Conservation (phyloP, 805 yeast genomes). For the Sugiyamaella marilandica region DNA sequence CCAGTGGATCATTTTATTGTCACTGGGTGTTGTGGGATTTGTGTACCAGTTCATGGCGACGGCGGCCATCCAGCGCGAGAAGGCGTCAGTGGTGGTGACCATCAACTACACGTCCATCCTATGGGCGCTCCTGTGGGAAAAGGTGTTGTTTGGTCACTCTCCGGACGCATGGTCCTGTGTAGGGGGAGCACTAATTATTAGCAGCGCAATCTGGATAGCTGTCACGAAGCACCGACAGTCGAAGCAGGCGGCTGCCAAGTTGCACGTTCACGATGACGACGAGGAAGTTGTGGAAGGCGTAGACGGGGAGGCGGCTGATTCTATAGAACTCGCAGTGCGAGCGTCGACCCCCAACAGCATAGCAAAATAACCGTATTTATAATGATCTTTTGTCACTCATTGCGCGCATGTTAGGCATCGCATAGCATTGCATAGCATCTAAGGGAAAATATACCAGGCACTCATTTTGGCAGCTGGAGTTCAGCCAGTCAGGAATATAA, state of each 20-base stretch:
- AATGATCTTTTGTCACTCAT: no score
- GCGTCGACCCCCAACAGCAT: no score
- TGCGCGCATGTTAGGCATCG: no score
- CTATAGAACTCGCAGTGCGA: neutral
- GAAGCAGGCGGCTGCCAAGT: neutral
- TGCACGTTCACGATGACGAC: neutral
- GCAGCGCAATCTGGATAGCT: conserved; percentile 54
- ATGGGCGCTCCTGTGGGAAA: conserved; percentile 74
- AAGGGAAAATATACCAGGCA: no score
- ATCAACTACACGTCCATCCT: conserved; percentile 73
- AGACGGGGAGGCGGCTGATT: neutral
- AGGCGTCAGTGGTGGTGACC: conserved; percentile 70
- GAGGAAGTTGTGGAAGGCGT: neutral
- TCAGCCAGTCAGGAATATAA: no score
- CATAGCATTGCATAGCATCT: no score
- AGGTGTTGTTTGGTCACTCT: conserved; percentile 61
- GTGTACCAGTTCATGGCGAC: conserved; percentile 74
- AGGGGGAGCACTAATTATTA: conserved; percentile 66
- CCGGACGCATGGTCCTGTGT: conserved; percentile 65
- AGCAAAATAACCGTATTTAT: no score
- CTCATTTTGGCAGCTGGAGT: no score
- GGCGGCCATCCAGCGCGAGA: conserved; percentile 76
- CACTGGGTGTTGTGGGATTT: conserved; percentile 75
- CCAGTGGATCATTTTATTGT: conserved; percentile 62
- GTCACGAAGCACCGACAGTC: neutral